Conservation (phyloP, 2,329 filamentous ascomycete genomes). For the Onygenales sp. region DNA sequence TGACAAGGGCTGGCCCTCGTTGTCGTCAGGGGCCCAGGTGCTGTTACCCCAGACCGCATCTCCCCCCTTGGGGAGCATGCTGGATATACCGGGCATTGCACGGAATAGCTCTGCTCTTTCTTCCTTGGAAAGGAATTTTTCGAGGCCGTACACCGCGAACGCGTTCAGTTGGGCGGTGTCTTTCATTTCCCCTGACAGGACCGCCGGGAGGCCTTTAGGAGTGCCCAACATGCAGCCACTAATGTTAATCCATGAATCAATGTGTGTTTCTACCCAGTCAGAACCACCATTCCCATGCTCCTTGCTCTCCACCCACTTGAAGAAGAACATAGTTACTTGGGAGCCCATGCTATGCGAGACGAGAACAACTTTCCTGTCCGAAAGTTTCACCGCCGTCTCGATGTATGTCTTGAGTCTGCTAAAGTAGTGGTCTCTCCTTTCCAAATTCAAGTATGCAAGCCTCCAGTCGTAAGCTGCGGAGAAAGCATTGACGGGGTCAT, state of each 20-base stretch:
- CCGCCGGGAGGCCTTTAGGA: constrained; percentile 78
- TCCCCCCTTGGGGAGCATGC: constrained; percentile 92
- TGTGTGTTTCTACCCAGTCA: constrained; percentile 79
- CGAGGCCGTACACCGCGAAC: constrained; percentile 91
- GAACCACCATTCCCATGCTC: constrained; percentile 71
- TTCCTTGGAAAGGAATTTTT: constrained; percentile 85
- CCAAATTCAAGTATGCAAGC: constrained; percentile 79
- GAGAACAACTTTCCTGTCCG: constrained; percentile 70
- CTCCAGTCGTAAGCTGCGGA: constrained; percentile 82
- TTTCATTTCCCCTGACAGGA: constrained; percentile 95
- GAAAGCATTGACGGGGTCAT: constrained; percentile 71
- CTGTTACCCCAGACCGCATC: constrained; percentile 90
- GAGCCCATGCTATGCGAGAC: constrained; percentile 97
- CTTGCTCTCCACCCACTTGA: constrained; percentile 71
- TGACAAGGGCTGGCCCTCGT: constrained; percentile 59
- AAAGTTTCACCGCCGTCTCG: constrained; percentile 66
- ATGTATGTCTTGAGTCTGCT: constrained; percentile 83
- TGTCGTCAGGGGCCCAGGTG: constrained; percentile 81
- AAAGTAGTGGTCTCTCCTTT: constrained; percentile 88
- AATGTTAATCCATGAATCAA: constrained; percentile 97
- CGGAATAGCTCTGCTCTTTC: constrained; percentile 91
- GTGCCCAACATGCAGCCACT: constrained; percentile 96
- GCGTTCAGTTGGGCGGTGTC: constrained; percentile 94
- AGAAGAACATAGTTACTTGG: constrained; percentile 76
- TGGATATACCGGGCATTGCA: constrained; percentile 91